Conservation (phyloP, 192 early-diverging fungal genomes). For the Entophlyctis luteolus region DNA sequence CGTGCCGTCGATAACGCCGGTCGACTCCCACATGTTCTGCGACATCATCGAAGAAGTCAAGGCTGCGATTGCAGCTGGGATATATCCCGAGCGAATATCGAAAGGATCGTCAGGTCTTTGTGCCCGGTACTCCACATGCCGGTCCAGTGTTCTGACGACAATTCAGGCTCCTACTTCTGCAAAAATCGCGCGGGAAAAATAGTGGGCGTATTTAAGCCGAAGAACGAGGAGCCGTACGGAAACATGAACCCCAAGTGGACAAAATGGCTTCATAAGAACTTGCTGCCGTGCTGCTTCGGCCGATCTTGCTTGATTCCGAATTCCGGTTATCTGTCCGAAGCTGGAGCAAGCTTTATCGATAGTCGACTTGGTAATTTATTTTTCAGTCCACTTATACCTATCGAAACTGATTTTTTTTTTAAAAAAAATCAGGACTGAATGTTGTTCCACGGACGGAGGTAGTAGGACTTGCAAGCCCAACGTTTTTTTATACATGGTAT, state of each 20-base stretch:
- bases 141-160: neutral
- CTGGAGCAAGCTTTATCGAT: slow-evolving; percentile 80
- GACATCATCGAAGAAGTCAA: slow-evolving; percentile 23
- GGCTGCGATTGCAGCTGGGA: slow-evolving; percentile 44
- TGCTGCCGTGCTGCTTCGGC: slow-evolving; percentile 88
- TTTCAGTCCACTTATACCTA: too few species aligned
- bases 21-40: neutral
- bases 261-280: slow-evolving; percentile 85
- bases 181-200: slow-evolving; percentile 66
- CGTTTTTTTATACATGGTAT: slow-evolving; percentile 73
- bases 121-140: neutral
- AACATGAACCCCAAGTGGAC: slow-evolving; percentile 85
- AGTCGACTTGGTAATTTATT: slow-evolving; percentile 48
- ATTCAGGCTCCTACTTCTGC: slow-evolving; percentile 81
- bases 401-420: too few species aligned
- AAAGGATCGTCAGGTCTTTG: slow-evolving; percentile 65
- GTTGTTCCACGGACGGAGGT: slow-evolving; percentile 84
- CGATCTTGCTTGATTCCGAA: slow-evolving; percentile 84
- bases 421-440: slow-evolving; percentile 40
- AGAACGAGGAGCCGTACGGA: slow-evolving; percentile 63
- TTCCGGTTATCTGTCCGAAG: slow-evolving; percentile 82
- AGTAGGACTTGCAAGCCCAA: slow-evolving; percentile 61
- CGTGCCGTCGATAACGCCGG: neutral
- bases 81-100: slow-evolving; percentile 46
- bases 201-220: slow-evolving; percentile 86